A percentile compares a stretch with the other conserved stretches of the same genome.
These are phyloP conservation scores for Ascomycota sp. DNA, from an alignment of 2,329 filamentous ascomycete species.

Conservation along the genomic window DNA sequence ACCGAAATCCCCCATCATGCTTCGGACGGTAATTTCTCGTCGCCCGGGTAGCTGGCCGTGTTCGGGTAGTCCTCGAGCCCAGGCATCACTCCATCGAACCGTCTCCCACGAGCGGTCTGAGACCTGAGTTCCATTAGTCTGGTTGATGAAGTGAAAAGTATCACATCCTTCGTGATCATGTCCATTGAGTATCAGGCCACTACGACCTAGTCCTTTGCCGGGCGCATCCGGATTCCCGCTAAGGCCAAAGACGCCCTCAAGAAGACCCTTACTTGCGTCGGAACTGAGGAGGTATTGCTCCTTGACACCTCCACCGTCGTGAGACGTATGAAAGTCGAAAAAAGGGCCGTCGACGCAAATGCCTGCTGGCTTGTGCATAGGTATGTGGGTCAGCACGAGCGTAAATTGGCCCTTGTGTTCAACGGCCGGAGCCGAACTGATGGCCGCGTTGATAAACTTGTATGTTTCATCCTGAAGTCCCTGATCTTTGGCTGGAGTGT, in stretches of 20 bases:
- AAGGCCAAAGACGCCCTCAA: slow-evolving; percentile 71
- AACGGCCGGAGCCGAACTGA: slow-evolving; percentile 40
- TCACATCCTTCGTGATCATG: slow-evolving; percentile 95
- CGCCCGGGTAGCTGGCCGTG: slow-evolving; percentile 37
- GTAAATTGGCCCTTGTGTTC: slow-evolving; percentile 49
- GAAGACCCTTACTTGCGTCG: slow-evolving; percentile 50
- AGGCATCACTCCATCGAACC: slow-evolving; percentile 24
- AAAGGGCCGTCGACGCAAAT: slow-evolving; percentile 69
- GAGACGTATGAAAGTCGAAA: slow-evolving; percentile 53
- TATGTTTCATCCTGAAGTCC: slow-evolving; percentile 60
- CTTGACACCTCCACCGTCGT: slow-evolving; percentile 50
- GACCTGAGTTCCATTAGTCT: slow-evolving; percentile 22
- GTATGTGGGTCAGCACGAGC: slow-evolving; percentile 77
- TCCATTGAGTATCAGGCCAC: slow-evolving; percentile 69
- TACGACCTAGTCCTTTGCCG: slow-evolving; percentile 42
- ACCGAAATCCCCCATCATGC: slow-evolving; percentile 96
- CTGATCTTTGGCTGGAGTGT: slow-evolving; percentile 51
- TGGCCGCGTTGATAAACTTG: slow-evolving; percentile 50
- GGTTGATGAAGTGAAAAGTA: slow-evolving; percentile 62
- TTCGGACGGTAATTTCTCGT: slow-evolving; percentile 79
- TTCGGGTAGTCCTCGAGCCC: slow-evolving; percentile 18
- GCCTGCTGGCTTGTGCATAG: slow-evolving; percentile 64
- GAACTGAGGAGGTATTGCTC: slow-evolving; percentile 82
- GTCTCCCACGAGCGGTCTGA: slow-evolving; percentile 29
- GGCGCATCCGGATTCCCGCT: slow-evolving; percentile 38